Evolutionary conservation across 176 grass and related monocot species (phyloP).

Genomic region (Carex cristatella): DNA sequence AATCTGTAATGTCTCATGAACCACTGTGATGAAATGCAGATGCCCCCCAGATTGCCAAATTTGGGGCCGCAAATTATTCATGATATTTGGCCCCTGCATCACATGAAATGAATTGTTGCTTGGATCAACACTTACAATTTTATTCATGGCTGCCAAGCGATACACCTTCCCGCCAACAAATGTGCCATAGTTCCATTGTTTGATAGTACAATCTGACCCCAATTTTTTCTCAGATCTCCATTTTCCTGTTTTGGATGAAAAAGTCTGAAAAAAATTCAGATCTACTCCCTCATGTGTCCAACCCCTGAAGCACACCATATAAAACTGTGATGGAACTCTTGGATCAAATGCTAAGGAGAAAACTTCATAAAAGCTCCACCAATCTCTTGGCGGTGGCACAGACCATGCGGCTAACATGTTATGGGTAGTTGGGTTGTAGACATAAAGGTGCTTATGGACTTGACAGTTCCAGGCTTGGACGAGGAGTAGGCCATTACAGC

Average conservation of each 20-base stretch:
- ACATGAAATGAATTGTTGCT: neutral
- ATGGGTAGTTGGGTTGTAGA: neutral
- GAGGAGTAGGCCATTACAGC: neutral
- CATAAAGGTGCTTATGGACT: neutral
- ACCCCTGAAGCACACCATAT: neutral
- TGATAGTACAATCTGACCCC: neutral
- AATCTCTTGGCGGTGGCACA: neutral
- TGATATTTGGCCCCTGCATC: neutral
- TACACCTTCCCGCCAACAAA: neutral
- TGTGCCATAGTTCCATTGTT: neutral
- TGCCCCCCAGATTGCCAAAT: neutral
- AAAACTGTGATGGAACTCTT: neutral
- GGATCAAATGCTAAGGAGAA: neutral
- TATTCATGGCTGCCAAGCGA: neutral
- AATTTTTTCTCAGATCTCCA: neutral
- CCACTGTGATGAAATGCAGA: neutral
- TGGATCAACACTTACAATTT: neutral
- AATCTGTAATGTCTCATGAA: neutral
- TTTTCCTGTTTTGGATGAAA: neutral
- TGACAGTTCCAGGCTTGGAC: neutral
- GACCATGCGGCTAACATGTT: neutral
- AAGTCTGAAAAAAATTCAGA: neutral
- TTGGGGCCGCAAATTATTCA: neutral
- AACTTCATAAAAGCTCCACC: neutral
- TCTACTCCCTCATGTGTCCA: neutral